These are phyloP conservation scores for Populus pruinosa DNA, from an alignment of 345 rosid genomes.

Conservation along the genomic window DNA sequence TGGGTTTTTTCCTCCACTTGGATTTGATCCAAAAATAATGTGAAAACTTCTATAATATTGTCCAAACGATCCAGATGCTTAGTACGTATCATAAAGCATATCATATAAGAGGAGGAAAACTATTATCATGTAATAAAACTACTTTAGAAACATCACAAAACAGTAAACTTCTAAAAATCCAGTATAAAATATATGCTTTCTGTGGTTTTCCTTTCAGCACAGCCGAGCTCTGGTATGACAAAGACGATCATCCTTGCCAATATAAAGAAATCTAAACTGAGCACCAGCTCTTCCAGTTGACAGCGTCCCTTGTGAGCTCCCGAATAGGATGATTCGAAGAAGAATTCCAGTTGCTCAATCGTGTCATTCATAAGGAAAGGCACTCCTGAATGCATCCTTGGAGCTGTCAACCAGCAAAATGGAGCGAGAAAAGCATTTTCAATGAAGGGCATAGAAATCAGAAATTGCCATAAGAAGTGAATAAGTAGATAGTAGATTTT, in stretches of 20 bases:
- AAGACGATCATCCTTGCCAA: not conserved
- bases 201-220: not conserved
- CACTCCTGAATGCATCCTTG: not conserved
- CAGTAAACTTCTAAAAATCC: not conserved
- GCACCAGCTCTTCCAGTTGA: not conserved
- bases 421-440: not conserved
- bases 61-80: not conserved
- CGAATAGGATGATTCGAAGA: not conserved
- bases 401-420: slow-evolving; percentile 13
- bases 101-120: not conserved
- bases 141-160: not conserved
- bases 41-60: too few species aligned
- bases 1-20: too few species aligned
- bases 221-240: not conserved
- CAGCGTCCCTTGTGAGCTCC: not conserved
- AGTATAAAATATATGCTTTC: not conserved
- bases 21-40: too few species aligned
- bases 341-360: not conserved
- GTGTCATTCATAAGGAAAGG: not conserved
- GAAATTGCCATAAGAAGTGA: not conserved
- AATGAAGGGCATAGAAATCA: not conserved
- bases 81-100: not conserved
- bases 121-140: not conserved
- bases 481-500: not conserved
- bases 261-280: not conserved